phyloP scores from a whole-genome alignment of 208 protist genomes.

The Kentomonas sorsogonicus region DNA sequence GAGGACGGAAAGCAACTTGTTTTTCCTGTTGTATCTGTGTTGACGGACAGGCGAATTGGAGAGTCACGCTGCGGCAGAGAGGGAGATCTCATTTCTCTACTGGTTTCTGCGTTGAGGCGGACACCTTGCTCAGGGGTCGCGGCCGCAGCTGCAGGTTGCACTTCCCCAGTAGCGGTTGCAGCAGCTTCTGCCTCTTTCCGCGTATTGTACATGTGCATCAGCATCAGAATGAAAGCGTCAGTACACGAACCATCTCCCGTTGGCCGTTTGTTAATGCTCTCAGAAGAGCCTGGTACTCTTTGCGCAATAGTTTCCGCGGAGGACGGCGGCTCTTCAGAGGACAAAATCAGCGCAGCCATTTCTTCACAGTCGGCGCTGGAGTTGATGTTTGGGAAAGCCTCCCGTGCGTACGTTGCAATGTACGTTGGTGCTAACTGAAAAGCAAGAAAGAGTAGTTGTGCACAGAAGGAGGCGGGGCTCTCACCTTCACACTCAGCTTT shows the following conservation, averaged over 20 bases:
- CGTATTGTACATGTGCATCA: slow-evolving; percentile 79
- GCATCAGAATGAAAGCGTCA: slow-evolving; percentile 74
- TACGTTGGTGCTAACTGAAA: slow-evolving; percentile 73
- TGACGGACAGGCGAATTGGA: slow-evolving; percentile 34
- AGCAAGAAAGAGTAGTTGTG: slow-evolving; percentile 76
- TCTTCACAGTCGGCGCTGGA: slow-evolving; percentile 41
- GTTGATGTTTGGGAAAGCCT: slow-evolving; percentile 41
- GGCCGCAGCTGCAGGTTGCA: neutral
- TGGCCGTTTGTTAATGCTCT: slow-evolving; percentile 7
- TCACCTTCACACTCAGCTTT: slow-evolving; percentile 59
- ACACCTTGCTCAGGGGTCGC: neutral
- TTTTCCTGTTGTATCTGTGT: slow-evolving; percentile 21
- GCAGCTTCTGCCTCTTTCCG: slow-evolving; percentile 28
- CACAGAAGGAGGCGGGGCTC: slow-evolving; percentile 37
- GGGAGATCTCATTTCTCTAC: slow-evolving; percentile 6
- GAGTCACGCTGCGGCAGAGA: slow-evolving; percentile 30
- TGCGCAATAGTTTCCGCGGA: slow-evolving; percentile 71
- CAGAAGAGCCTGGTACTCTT: slow-evolving; percentile 17
- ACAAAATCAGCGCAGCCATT: slow-evolving; percentile 49
- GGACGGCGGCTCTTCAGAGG: slow-evolving; percentile 65
- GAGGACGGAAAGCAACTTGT: no score
- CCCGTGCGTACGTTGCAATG: slow-evolving; percentile 52
- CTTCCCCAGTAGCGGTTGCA: slow-evolving; percentile 5
- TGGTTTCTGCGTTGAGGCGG: neutral
- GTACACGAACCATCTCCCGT: slow-evolving; percentile 34